phyloP scores from a whole-genome alignment of 768 basidiomycete genomes.

The Russula emetica region DNA sequence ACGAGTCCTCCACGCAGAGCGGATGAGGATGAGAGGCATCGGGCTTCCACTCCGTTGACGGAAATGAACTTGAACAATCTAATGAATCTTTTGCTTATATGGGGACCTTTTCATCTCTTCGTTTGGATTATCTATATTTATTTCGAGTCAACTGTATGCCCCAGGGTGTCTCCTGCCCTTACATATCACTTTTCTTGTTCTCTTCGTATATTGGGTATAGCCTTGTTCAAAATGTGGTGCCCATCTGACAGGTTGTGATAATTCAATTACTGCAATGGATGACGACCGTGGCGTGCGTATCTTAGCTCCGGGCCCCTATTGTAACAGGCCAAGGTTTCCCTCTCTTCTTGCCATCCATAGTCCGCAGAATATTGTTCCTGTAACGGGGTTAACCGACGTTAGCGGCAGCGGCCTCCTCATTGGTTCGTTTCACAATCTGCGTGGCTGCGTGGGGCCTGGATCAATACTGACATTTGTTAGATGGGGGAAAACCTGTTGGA shows the following conservation, averaged over 20 bases:
- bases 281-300: neutral
- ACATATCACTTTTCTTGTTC: neutral
- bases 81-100: too few relatives aligned
- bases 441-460: neutral
- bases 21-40: too few relatives aligned
- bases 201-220: neutral
- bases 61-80: too few relatives aligned
- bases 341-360: neutral
- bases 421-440: conserved; percentile 4
- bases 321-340: neutral
- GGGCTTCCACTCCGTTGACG: too few relatives aligned
- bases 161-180: neutral
- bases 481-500: too few relatives aligned
- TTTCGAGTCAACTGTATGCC: neutral
- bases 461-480: neutral
- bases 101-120: too few relatives aligned
- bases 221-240: neutral
- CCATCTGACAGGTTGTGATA: neutral
- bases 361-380: conserved; percentile 14
- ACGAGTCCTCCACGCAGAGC: too few relatives aligned
- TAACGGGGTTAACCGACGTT: neutral
- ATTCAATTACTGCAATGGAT: neutral
- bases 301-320: neutral
- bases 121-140: too few relatives aligned
- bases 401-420: conserved; percentile 7